Percentiles rank a stretch among this genome's conserved stretches.
Conservation (phyloP, 2,329 filamentous ascomycete genomes). For the Hymenoscyphus repandus region DNA sequence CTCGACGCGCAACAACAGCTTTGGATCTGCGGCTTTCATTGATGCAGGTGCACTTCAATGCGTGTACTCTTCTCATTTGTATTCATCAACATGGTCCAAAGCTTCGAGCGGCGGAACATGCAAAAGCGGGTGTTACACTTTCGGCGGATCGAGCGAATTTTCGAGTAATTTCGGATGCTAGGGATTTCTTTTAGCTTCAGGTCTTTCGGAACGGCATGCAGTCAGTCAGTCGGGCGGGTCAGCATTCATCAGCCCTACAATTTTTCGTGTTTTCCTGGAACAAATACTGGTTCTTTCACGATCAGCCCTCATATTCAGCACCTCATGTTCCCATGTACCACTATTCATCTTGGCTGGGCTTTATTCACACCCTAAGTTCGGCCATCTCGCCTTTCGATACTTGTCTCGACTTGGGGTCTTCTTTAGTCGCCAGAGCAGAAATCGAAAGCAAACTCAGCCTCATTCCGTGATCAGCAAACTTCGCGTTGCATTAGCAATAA, state of each 20-base stretch:
- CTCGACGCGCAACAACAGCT: constrained; percentile 28
- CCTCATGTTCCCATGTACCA: constrained; percentile 33
- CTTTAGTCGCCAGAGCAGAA: constrained; percentile 32
- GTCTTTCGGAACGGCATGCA: constrained; percentile 30
- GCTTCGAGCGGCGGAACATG: constrained; percentile 32
- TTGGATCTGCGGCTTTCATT: constrained; percentile 34
- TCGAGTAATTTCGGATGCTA: constrained; percentile 29
- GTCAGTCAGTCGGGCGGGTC: constrained; percentile 31
- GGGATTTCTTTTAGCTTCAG: constrained; percentile 31
- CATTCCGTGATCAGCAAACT: constrained; percentile 26
- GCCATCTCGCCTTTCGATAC: constrained; percentile 27
- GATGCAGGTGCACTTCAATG: constrained; percentile 32
- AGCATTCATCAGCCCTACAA: constrained; percentile 24
- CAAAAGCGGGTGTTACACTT: constrained; percentile 28
- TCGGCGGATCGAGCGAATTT: constrained; percentile 29
- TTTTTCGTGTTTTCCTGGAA: constrained; percentile 28
- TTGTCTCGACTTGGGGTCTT: constrained; percentile 29
- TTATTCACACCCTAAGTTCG: constrained; percentile 25
- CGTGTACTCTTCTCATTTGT: constrained; percentile 29
- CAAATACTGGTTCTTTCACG: constrained; percentile 29
- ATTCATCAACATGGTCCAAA: constrained; percentile 31
- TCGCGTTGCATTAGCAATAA: constrained; percentile 21
- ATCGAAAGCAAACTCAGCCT: constrained; percentile 29
- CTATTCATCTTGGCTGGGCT: constrained; percentile 32
- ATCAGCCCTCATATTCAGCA: constrained; percentile 31